Base-by-base conservation (phyloP, 2,329 filamentous ascomycete genomes). In the Penicillium sp. region DNA sequence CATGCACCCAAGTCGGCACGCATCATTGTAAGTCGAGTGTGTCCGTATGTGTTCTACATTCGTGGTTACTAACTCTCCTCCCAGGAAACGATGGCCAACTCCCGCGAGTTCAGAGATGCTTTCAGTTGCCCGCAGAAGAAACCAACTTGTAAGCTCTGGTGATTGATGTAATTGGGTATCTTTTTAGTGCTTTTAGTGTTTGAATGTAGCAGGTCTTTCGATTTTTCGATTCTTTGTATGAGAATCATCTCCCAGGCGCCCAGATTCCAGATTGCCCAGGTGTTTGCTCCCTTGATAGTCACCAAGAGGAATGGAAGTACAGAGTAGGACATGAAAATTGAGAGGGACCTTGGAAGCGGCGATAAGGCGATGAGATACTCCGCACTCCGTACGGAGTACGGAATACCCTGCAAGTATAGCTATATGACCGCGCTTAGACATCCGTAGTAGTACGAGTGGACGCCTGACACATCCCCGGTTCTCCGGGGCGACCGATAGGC, bases 61-160 rank as follows among this genome's bases (percentile, higher is more conserved):
- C 11, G 31, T 39, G 11, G 51, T 42, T 4, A 40, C 24, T 38
- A 9, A 54, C 46, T n/a, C 5, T 29, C 22, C 11, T 13, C 11
- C 27, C 9, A 58, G 45, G 85, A 86, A 4, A 86, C 86, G 0
- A 83, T 87, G 74, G 80, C 82, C 0, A 90, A 90, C 64, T 88
- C 85, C 29, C 77, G 79, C 27, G 85, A 84, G 16, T 91, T 90
- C 66, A 81, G 78, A 54, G 82, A 88, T 68, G 84, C 83, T 9
- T 90, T 90, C 69, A 75, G 82, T 44, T 91, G 88, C 66, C 78
- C 82, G 14, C 75, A 75, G 3, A 87, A 85, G 74, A 79, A 88
- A 67, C 87, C 87, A 0, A 82, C 80, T 31, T 90, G 87, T 68
- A 83, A 89, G 72, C 72, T 90, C 53, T 90, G 87, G 87, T 90